Base-by-base conservation (phyloP, 1,284 basidiomycete species). In the Cystobasidium slooffiae region DNA sequence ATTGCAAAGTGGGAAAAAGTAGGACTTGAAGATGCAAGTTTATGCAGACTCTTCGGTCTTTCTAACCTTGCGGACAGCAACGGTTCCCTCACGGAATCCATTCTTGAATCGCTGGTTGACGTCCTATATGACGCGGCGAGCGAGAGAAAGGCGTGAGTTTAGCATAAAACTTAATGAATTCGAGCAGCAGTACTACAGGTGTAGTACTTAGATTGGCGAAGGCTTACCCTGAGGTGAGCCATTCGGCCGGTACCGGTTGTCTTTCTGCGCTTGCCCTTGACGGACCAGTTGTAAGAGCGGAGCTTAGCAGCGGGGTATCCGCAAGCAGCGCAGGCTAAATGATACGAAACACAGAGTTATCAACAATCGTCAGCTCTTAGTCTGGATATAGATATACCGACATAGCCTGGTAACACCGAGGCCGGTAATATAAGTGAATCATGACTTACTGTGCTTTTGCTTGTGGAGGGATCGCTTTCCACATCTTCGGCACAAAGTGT, bases 181-280 rank as follows among this genome's bases (percentile, higher is more conserved):
- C n/a, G n/a, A n/a, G n/a, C n/a, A n/a, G n/a, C n/a, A n/a, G n/a
- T n/a, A n/a, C n/a, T n/a, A n/a, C n/a, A n/a, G n/a, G n/a, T n/a
- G n/a, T n/a, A n/a, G n/a, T n/a, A n/a, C n/a, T n/a, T n/a, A 68
- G n/a, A 20, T 55, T 53, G 52, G 41, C 12, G 14, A 16, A 7
- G 43, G 43, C 72, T 9, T 44, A 75, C 84, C 88, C 95, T 97
- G 85, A 99, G 88, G 89, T 95, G 89, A 79, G 88, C 87, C 94
- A 97, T 97, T 82, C 96, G 89, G 79, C 96, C 96, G 80, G 96
- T 95, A 80, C 96, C 96, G 78, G 95, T 86, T 77, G 80, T 81
- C 75, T 97, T 96, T 89, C 96, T 91, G 86, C 96, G 91, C 90
- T 98, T 97, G 76, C 95, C 96, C 89, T 99, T 99, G 84, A 90